Base-by-base conservation (phyloP, 192 early-diverging fungal genomes). In the Spizellomyces punctatus region DNA sequence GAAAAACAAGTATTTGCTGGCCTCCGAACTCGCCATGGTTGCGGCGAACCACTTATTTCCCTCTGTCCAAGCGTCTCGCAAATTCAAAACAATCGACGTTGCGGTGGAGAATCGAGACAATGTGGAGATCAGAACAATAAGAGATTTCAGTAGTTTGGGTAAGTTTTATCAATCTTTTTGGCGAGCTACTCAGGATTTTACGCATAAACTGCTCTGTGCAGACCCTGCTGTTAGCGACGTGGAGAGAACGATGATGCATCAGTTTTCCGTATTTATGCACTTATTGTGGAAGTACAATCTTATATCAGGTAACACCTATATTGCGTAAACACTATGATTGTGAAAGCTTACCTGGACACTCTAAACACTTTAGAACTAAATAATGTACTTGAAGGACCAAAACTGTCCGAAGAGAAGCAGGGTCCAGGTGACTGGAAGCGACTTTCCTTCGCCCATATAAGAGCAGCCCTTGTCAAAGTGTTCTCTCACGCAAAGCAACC, bases 1-100 rank as follows among this genome's bases (percentile, higher is more conserved):
- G 7, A 56, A 56, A 56, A 22, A 56, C n/a, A 56, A 56, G 54
- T 56, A 56, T 56, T 6, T 56, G n/a, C 22, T 56, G 54, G n/a
- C 54, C n/a, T 22, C 22, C n/a, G 54, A 56, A 22, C n/a, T 56
- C 54, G 54, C 54, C 54, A 22, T 22, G n/a, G 54, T 7, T 0
- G 54, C 54, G 54, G 54, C 54, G 54, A 22, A 56, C 22, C 54
- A 56, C 22, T 22, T 56, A 19, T 56, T 19, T 56, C 54, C 54
- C n/a, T 36, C 27, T 36, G 3, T 2, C 1, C 27, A 36, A 36
- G 54, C n/a, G n/a, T n/a, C 54, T 7, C 54, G 54, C 22, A 56
- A n/a, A 19, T 22, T n/a, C 54, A 56, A 56, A 22, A 56, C 54
- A n/a, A 22, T 56, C 54, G 7, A 0, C n/a, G 7, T 56, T 56